Evolutionary conservation across 2,329 filamentous ascomycete genomes (phyloP).

Genomic region (Claviceps sp.): DNA sequence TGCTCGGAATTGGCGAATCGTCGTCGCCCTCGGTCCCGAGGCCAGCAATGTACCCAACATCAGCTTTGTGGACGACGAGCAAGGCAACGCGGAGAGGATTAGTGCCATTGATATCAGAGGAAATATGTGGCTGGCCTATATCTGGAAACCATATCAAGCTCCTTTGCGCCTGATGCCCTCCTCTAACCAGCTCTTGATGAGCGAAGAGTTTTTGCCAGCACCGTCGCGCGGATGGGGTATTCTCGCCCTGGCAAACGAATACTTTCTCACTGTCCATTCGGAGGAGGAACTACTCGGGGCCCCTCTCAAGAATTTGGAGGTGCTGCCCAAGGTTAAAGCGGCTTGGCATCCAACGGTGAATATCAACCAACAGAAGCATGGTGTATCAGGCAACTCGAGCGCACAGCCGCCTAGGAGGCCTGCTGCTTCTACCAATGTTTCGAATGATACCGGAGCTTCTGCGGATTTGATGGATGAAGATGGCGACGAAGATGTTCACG

Average conservation of each 20-base stretch:
- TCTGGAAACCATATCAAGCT: constrained; percentile 29
- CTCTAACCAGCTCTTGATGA: constrained; percentile 10
- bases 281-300: constrained; percentile 22
- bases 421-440: background rate
- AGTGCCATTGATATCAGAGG: constrained; percentile 38
- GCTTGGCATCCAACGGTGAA: constrained; percentile 12
- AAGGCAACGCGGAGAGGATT: constrained; percentile 35
- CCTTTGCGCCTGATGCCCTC: constrained; percentile 14
- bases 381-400: constrained; percentile 20
- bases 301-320: constrained; percentile 9
- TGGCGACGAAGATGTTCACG: no score
- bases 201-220: constrained; percentile 17
- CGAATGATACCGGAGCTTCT: background rate
- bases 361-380: constrained; percentile 12
- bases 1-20: constrained; percentile 35
- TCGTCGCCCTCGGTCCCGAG: constrained; percentile 25
- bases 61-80: constrained; percentile 32
- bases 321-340: constrained; percentile 8
- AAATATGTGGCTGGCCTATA: constrained; percentile 34
- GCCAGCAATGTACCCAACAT: constrained; percentile 40
- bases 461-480: constrained; percentile 8
- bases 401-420: background rate
- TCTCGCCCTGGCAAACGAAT: constrained; percentile 28
- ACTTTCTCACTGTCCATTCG: constrained; percentile 25
- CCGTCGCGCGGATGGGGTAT: constrained; percentile 34